Conservation (phyloP, 306 rosid species). For the Sicyos edulis region DNA sequence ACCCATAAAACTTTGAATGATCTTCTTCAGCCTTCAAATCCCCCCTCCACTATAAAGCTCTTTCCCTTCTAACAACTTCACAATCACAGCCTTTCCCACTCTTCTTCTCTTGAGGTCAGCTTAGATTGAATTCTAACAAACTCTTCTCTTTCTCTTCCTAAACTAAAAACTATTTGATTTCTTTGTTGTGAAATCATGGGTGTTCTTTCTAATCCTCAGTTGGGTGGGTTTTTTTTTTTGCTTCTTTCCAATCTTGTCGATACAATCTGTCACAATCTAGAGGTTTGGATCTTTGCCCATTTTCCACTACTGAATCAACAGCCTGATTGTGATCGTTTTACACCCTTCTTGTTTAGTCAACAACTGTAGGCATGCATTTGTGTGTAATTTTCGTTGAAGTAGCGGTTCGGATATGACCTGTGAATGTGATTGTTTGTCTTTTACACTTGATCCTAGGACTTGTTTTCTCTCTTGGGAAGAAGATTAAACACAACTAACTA, state of each 20-base stretch:
- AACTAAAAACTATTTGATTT: not conserved
- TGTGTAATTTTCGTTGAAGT: no score
- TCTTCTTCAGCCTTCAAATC: not conserved
- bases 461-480: not conserved
- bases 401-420: no score
- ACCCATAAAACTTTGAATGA: conserved; percentile 28
- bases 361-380: no score
- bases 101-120: not conserved
- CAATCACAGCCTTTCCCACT: not conserved
- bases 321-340: not conserved
- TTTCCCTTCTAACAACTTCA: conserved; percentile 10
- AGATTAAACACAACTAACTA: not conserved
- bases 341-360: not conserved
- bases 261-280: not conserved
- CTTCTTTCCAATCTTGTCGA: not conserved
- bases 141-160: not conserved
- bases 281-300: not conserved
- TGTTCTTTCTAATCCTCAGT: not conserved
- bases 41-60: not conserved
- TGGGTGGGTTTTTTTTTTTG: not conserved
- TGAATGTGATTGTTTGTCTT: no score
- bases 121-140: not conserved
- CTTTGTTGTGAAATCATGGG: not conserved
- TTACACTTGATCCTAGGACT: not conserved
- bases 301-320: not conserved